Percentiles rank a stretch among this genome's conserved stretches.
These are phyloP conservation scores for Podaxis rugospora DNA, from an alignment of 768 basidiomycete genomes.

Conservation along the genomic window DNA sequence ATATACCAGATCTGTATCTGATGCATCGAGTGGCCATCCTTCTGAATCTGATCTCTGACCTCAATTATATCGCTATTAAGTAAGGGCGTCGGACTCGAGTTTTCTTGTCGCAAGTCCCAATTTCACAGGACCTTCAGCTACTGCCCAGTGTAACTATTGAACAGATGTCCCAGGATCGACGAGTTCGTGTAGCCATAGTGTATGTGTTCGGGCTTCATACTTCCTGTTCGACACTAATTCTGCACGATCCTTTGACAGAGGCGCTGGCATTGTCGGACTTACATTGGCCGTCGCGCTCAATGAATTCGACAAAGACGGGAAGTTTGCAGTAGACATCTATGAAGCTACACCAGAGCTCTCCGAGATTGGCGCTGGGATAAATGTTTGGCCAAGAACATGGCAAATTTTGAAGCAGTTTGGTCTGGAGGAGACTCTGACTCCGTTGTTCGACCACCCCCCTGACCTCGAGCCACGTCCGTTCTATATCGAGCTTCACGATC, in stretches of 20 bases:
- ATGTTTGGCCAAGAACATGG: conserved; percentile 24
- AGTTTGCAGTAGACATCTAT: conserved; percentile 32
- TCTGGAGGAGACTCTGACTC: conserved; percentile 11
- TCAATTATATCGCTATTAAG: too few relatives aligned
- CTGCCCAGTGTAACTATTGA: not conserved
- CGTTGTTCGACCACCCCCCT: conserved; percentile 12
- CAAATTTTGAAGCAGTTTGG: conserved; percentile 14
- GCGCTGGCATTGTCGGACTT: conserved; percentile 38
- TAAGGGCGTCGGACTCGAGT: too few relatives aligned
- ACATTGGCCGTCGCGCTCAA: conserved; percentile 30
- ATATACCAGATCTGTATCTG: too few relatives aligned
- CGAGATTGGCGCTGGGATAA: conserved; percentile 42
- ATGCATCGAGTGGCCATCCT: too few relatives aligned
- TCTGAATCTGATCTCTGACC: too few relatives aligned
- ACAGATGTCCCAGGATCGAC: not conserved
- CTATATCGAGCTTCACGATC: not conserved
- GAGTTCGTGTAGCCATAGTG: not conserved
- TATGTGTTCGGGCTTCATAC: not conserved
- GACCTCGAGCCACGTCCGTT: conserved; percentile 13
- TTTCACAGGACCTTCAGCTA: not conserved
- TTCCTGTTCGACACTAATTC: not conserved
- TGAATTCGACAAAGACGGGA: conserved; percentile 17
- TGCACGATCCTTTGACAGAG: conserved; percentile 20
- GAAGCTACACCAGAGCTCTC: conserved; percentile 35
- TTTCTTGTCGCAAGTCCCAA: too few relatives aligned